Evolutionary conservation across 148 eudicot species (phyloP).

Genomic region (Diospyros kaki): DNA sequence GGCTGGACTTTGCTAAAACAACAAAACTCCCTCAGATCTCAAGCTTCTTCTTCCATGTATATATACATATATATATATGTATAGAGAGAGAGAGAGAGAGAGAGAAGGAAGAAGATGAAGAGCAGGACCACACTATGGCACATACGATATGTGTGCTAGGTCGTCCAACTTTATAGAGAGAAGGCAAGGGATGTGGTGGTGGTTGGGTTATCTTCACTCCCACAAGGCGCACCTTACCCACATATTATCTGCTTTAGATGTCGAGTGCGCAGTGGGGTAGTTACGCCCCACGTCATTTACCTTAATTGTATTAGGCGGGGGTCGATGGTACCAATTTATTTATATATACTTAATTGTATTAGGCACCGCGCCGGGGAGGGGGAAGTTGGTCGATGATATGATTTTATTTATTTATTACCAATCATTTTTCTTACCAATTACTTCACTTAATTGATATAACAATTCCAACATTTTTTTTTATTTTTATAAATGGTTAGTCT

Average conservation of each 20-base stretch:
- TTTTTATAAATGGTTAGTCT: no score
- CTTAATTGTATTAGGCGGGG: no score
- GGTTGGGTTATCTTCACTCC: slow-evolving; percentile 19
- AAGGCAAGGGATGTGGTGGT: slow-evolving; percentile 3
- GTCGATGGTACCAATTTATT: no score
- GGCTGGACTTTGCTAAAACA: slow-evolving; percentile 31
- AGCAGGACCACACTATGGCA: slow-evolving; percentile 23
- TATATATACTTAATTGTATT: no score
- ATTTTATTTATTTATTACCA: no score
- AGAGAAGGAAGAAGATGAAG: not conserved
- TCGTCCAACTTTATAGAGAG: slow-evolving; percentile 27
- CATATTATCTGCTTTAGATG: slow-evolving; percentile 19
- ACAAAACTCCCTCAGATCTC: slow-evolving; percentile 8
- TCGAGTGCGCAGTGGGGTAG: slow-evolving; percentile 32
- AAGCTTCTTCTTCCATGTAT: not conserved
- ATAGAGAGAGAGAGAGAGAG: slow-evolving; percentile 7
- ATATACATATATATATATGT: not conserved
- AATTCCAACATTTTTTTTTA: no score
- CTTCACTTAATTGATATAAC: no score
- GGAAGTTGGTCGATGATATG: no score
- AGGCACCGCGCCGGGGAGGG: no score
- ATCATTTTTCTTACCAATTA: no score
- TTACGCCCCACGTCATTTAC: slow-evolving; percentile 6
- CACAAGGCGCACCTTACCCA: slow-evolving; percentile 28
- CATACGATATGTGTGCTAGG: not conserved